phyloP scores from a whole-genome alignment of 495 filamentous ascomycete species.

The Lasiosphaeria hispida region DNA sequence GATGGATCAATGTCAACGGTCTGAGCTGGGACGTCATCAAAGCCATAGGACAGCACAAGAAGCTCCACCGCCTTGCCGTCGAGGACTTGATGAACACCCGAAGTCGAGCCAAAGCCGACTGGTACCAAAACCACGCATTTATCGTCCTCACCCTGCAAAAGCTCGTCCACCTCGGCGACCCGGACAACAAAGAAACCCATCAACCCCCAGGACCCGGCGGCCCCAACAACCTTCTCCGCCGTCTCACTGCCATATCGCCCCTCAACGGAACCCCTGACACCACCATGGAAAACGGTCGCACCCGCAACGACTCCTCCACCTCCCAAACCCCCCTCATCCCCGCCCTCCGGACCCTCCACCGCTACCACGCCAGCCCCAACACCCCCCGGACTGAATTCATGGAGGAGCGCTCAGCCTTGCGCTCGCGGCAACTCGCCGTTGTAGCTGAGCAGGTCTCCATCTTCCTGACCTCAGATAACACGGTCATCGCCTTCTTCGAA shows the following conservation, averaged over 20 bases:
- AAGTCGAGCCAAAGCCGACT: conserved; percentile 6
- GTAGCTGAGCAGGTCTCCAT: conserved; percentile 8
- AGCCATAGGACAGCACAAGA: conserved; percentile 2
- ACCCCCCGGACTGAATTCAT: conserved; percentile 9
- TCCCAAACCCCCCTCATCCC: neutral
- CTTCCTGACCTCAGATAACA: conserved; percentile 8
- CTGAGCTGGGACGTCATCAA: conserved; percentile 8
- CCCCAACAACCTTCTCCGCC: neutral
- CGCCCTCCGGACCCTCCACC: conserved; percentile 4
- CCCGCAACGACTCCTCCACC: neutral
- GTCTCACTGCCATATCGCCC: neutral
- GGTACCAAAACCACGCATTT: conserved; percentile 8
- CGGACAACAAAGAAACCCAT: neutral
- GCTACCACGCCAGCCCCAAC: conserved; percentile 10
- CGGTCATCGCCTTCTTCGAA: conserved; percentile 11
- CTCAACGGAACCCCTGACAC: neutral
- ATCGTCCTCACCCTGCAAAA: conserved; percentile 6
- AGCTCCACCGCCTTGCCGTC: conserved; percentile 4
- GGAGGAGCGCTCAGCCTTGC: conserved; percentile 1
- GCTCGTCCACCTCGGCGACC: neutral
- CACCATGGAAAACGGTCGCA: neutral
- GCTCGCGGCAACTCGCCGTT: conserved; percentile 1
- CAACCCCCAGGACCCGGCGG: neutral
- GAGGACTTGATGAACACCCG: conserved; percentile 8
- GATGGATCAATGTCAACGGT: conserved; percentile 10